Conservation (phyloP, 106 monocot species). For the Alisma plantagoaquatica region DNA sequence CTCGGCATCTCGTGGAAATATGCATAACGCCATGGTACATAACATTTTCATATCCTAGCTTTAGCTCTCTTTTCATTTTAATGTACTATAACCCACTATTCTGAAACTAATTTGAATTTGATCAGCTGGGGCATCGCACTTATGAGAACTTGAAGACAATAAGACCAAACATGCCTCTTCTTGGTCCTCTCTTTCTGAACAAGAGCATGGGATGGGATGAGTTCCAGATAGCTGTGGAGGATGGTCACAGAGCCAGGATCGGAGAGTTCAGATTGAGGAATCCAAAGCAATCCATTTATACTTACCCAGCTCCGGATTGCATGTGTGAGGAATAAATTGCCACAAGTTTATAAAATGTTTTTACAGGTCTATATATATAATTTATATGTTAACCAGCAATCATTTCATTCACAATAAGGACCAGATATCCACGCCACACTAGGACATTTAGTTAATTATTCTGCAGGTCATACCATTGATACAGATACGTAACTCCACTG, state of each 20-base stretch:
- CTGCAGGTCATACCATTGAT: too few relatives aligned
- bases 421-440: too few relatives aligned
- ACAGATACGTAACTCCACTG: too few relatives aligned
- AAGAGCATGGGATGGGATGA: slow-evolving; percentile 65
- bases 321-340: slow-evolving; percentile 68
- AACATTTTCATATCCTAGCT: not conserved
- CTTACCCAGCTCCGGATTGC: slow-evolving; percentile 82
- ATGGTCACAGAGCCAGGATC: slow-evolving; percentile 54
- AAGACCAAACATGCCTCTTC: slow-evolving; percentile 60
- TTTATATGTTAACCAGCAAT: too few relatives aligned
- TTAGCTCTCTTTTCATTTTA: not conserved
- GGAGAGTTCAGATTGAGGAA: slow-evolving; percentile 66
- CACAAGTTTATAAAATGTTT: too few relatives aligned
- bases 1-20: slow-evolving; percentile 84
- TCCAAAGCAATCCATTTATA: slow-evolving; percentile 71
- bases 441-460: too few relatives aligned
- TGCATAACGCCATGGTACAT: slow-evolving; percentile 86
- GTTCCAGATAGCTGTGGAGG: slow-evolving; percentile 48
- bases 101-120: not conserved
- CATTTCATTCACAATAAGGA: too few relatives aligned
- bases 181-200: slow-evolving; percentile 74
- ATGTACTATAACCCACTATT: not conserved
- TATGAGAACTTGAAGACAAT: slow-evolving; percentile 73
- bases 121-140: slow-evolving; percentile 56
- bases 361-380: too few relatives aligned